Conservation (phyloP, 2,329 filamentous ascomycete species). For the Xylariaceae sp. region DNA sequence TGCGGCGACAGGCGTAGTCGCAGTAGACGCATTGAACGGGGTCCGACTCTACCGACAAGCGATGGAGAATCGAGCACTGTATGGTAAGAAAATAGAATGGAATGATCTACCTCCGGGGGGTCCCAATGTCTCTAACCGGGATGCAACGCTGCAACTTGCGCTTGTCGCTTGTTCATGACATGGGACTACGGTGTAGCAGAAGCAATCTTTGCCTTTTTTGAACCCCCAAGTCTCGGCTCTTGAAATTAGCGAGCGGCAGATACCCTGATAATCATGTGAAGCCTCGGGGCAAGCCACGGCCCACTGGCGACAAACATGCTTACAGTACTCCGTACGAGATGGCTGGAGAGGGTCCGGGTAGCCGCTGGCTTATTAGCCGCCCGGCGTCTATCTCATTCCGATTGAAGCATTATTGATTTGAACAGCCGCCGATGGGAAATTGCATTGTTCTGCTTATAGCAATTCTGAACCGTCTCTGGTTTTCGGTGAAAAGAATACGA, state of each 20-base stretch:
- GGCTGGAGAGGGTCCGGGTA: slow-evolving; percentile 13
- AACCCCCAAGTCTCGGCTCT: slow-evolving; percentile 9
- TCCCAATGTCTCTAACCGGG: slow-evolving; percentile 11
- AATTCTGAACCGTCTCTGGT: too few relatives aligned
- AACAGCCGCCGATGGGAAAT: slow-evolving; percentile 16
- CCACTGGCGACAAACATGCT: slow-evolving; percentile 4
- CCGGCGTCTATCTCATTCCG: slow-evolving; percentile 2
- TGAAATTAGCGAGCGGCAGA: slow-evolving; percentile 18
- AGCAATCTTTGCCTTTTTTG: slow-evolving; percentile 1
- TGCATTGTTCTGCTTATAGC: slow-evolving; percentile 1
- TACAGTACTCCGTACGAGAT: slow-evolving; percentile 5
- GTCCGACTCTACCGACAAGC: slow-evolving; percentile 12
- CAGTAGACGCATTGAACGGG: too few relatives aligned
- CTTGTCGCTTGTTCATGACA: slow-evolving; percentile 24
- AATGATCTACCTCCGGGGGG: slow-evolving; percentile 12
- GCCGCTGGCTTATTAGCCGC: slow-evolving; percentile 11
- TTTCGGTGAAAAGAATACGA: too few relatives aligned
- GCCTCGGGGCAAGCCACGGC: slow-evolving; percentile 6
- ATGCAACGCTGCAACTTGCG: slow-evolving; percentile 16
- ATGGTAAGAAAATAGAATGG: too few relatives aligned
- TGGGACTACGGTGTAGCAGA: slow-evolving; percentile 1
- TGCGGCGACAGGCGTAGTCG: too few relatives aligned
- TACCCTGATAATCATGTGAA: slow-evolving; percentile 15
- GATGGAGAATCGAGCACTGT: too few relatives aligned
- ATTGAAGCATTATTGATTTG: slow-evolving; percentile 8